Conservation (phyloP, 352 stramenopile genomes). For the Thraustotheca clavata region DNA sequence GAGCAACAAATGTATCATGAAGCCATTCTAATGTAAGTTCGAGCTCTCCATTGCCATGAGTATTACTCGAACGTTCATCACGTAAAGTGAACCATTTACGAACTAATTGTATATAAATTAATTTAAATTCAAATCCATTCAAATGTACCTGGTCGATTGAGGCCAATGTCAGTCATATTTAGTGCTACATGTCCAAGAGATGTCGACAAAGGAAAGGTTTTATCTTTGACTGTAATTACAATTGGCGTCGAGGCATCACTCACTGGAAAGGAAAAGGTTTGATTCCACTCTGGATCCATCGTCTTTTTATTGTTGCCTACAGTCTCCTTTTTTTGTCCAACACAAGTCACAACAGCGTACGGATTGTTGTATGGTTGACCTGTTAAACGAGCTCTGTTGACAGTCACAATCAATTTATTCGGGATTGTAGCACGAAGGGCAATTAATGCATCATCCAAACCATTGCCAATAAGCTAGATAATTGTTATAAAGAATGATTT, state of each 20-base stretch:
- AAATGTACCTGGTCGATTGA: conserved; percentile 42
- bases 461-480: conserved; percentile 41
- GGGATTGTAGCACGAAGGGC: conserved; percentile 78
- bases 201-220: conserved; percentile 60
- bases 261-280: conserved; percentile 83
- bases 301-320: conserved; percentile 81
- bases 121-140: neutral
- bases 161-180: conserved; percentile 66
- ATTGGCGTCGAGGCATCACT: conserved; percentile 63
- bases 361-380: conserved; percentile 84
- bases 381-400: conserved; percentile 72
- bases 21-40: conserved; percentile 86
- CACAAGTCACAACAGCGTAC: conserved; percentile 67
- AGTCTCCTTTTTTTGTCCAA: conserved; percentile 82
- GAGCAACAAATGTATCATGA: conserved; percentile 83
- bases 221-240: conserved; percentile 62
- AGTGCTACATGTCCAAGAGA: conserved; percentile 57
- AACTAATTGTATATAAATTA: conserved; percentile 23
- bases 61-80: conserved; percentile 50
- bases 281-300: conserved; percentile 87
- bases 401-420: conserved; percentile 86
- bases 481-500: neutral
- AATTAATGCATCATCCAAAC: conserved; percentile 62
- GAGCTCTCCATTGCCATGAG: conserved; percentile 74
- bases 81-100: conserved; percentile 71